Base-by-base conservation (phyloP, 176 grass and related monocot genomes). In the Paspalum notatum region DNA sequence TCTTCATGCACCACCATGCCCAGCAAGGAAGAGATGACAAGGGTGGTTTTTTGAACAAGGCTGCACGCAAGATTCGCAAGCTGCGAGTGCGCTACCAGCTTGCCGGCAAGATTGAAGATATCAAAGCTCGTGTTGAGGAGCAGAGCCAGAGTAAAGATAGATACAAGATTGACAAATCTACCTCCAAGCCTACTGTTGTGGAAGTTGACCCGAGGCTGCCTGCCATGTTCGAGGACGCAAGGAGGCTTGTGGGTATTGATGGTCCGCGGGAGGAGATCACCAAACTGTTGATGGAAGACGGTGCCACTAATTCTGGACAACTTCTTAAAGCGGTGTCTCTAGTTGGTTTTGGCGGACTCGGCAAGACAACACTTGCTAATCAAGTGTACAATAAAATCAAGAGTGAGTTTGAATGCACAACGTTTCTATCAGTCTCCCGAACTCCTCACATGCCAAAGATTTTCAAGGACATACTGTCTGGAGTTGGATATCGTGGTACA, bases 281-380 rank as follows among this genome's bases (percentile, higher is more conserved):
- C 15, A 4, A 20, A 7, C 6, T 1, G 45, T 16, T 78, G 25
- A 51, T 8, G 6, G 52, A 54, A 66, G 39, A 43, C 15, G 21
- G 2, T 15, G 13, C 16, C 0, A 16, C 1, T 0, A 12, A 8
- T 1, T 25, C 7, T 26, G 18, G 6, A 12, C 32, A n/a, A 24
- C 62, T 56, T n/a, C n/a, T n/a, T 16, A 80, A 55, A 10, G 37
- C 68, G 12, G 10, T 68, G 26, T 68, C 62, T 1, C 43, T 80
- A 0, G 21, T 80, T 0, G 64, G 78, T 3, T 43, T 68, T 44
- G 78, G 48, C 0, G 77, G 77, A 2, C 6, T 80, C 1, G 77
- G 77, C 18, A 80, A 80, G 49, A 80, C 77, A 68, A 67, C 37
- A 7, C 46, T 80, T 80, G 77, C 77, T 7, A 53, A 25, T 12